Evolutionary conservation across 441 rosid genomes (phyloP).

Genomic region (Jatropha podagrica): DNA sequence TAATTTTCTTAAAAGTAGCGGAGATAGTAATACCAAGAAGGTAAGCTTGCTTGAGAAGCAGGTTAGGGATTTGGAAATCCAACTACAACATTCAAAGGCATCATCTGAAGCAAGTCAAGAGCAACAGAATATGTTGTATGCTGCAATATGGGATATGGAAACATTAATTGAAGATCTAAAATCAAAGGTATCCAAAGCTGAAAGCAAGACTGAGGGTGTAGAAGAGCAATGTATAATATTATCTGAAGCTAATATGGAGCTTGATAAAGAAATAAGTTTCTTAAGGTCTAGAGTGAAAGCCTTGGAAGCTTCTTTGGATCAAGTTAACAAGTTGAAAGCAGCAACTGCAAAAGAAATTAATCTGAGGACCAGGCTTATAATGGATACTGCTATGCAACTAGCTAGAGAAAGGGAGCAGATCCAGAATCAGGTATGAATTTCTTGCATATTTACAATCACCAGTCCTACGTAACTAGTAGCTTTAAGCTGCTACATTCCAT

Average conservation of each 20-base stretch:
- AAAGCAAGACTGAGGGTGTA: slow-evolving; percentile 56
- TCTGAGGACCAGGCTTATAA: slow-evolving; percentile 50
- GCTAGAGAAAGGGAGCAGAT: slow-evolving; percentile 76
- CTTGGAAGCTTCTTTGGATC: slow-evolving; percentile 59
- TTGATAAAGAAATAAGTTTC: slow-evolving; percentile 52
- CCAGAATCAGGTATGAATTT: slow-evolving; percentile 65
- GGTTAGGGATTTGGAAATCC: slow-evolving; percentile 69
- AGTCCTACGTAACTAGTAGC: background rate
- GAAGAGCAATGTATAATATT: slow-evolving; percentile 74
- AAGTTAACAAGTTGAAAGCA: slow-evolving; percentile 48
- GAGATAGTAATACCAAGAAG: slow-evolving; percentile 60
- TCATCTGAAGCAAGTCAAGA: slow-evolving; percentile 86
- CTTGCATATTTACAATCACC: slow-evolving; percentile 2
- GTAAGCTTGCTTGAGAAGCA: slow-evolving; percentile 79
- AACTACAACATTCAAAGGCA: slow-evolving; percentile 64
- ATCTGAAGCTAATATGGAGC: slow-evolving; percentile 63
- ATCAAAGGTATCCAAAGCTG: slow-evolving; percentile 85
- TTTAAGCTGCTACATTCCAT: background rate
- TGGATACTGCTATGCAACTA: slow-evolving; percentile 67
- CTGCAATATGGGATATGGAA: slow-evolving; percentile 99
- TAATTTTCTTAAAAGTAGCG: slow-evolving; percentile 63
- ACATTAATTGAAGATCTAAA: slow-evolving; percentile 87
- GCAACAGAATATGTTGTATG: slow-evolving; percentile 85
- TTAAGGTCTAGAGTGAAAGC: slow-evolving; percentile 50
- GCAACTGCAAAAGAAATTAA: slow-evolving; percentile 64